Evolutionary conservation across 2,329 filamentous ascomycete species (phyloP).

Genomic region (Aspergillus sp.): DNA sequence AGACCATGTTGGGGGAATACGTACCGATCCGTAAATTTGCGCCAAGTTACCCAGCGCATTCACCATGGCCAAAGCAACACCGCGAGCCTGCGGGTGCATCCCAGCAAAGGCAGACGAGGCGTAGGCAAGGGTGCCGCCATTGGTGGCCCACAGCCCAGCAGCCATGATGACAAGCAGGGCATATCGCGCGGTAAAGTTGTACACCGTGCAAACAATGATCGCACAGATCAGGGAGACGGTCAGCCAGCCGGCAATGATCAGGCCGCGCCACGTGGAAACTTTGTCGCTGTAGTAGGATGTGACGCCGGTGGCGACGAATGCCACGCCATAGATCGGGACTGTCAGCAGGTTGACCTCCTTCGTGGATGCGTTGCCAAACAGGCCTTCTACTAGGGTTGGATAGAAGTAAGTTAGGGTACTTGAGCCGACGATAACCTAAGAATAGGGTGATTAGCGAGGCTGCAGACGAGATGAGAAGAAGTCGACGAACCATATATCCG

Average conservation of each 20-base stretch:
- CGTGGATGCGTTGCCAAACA: constrained; percentile 27
- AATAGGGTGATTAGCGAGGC: neutral
- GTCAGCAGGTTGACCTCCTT: constrained; percentile 23
- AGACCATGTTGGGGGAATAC: neutral
- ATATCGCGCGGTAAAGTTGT: constrained; percentile 55
- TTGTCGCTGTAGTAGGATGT: constrained; percentile 49
- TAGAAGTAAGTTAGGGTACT: constrained; percentile 32
- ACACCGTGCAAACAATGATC: constrained; percentile 44
- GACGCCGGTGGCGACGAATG: constrained; percentile 41
- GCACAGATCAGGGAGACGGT: constrained; percentile 37
- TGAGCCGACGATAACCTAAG: constrained; percentile 35
- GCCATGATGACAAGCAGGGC: constrained; percentile 57
- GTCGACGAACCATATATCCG: constrained; percentile 36
- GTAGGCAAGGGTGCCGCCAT: constrained; percentile 54
- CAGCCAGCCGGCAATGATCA: constrained; percentile 53
- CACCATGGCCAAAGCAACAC: constrained; percentile 53
- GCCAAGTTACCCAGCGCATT: constrained; percentile 57
- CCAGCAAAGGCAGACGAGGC: constrained; percentile 52
- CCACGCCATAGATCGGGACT: constrained; percentile 54
- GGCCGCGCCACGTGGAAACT: constrained; percentile 46
- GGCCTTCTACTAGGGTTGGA: constrained; percentile 26
- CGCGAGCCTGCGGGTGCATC: constrained; percentile 52
- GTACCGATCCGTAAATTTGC: constrained; percentile 52
- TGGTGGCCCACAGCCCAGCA: constrained; percentile 54
- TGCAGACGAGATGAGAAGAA: too few relatives aligned